Base-by-base conservation (phyloP, 2,329 filamentous ascomycete genomes). In the Lomentospora prolificans region DNA sequence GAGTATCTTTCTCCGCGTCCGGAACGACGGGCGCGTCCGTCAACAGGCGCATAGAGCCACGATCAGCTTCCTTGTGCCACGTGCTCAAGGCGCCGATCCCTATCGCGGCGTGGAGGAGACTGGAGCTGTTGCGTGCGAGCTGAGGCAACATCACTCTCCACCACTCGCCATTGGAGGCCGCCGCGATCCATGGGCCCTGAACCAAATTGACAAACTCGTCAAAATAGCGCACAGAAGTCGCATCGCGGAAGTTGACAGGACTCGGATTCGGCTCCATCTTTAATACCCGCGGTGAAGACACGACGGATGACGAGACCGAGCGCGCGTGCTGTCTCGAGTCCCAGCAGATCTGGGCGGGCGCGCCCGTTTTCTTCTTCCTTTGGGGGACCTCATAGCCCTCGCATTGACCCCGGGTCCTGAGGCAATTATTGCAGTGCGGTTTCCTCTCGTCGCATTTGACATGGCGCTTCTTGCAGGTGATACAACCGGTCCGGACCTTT, bases 111-210 rank as follows among this genome's bases (percentile, higher is more conserved):
- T 64, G 61, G 5, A 66, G 66, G 17, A 69, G 62, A 1, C 63
- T 60, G 4, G 22, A 41, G 56, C 64, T 66, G 9, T 51, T 60
- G 0, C 61, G 63, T 22, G 66, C 58, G 22, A 69, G 59, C 44
- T 70, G 67, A 0, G 67, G 67, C 14, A 69, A 25, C 0, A 60
- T 66, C 3, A 64, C 61, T 1, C 53, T 57, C 67, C 67, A 69
- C 7, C 69, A 39, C 10, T 63, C 61, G 17, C 58, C 53, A 5
- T 58, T 61, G 0, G 65, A 66, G 0, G 59, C 60, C 1, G 63
- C 63, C 0, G 60, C 58, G 12, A 64, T 64, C 67, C 67, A 70
- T 0, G 64, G 63, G 2, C 63, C 62, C 25, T 60, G 60, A 0
- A 62, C 59, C 4, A 70, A 46, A n/a, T 46, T 46, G 4, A 69